Evolutionary conservation across 768 basidiomycete genomes (phyloP).

Genomic region (Rossbeevera mucosa): DNA sequence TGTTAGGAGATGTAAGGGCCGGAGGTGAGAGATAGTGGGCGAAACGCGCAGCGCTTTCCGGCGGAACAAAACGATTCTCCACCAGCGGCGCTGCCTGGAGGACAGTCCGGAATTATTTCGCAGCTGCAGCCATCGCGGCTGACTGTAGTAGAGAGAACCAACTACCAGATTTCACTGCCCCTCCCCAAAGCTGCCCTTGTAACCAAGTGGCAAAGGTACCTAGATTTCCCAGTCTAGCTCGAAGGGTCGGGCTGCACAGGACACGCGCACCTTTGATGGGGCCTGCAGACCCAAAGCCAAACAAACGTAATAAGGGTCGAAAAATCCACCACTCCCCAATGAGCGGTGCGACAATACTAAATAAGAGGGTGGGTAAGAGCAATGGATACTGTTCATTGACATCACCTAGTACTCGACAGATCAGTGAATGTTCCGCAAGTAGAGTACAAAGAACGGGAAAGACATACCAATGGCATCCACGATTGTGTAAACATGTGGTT

Average conservation of each 20-base stretch:
- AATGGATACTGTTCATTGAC: slow-evolving; percentile 11
- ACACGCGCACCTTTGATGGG: slow-evolving; percentile 9
- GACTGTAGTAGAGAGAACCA: slow-evolving; percentile 16
- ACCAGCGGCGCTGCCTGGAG: background rate
- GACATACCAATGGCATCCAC: slow-evolving; percentile 8
- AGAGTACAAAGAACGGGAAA: background rate
- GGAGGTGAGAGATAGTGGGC: too few relatives aligned
- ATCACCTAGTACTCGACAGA: slow-evolving; percentile 2
- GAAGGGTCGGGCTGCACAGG: fast-evolving
- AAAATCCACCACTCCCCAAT: slow-evolving; percentile 13
- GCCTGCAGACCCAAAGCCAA: slow-evolving; percentile 16
- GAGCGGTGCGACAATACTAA: slow-evolving; percentile 1
- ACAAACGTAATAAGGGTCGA: background rate
- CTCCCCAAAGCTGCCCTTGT: slow-evolving; percentile 7
- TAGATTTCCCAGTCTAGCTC: background rate
- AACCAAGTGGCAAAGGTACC: slow-evolving; percentile 12
- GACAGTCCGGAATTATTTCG: background rate
- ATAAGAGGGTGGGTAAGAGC: slow-evolving; percentile 4
- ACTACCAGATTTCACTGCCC: background rate
- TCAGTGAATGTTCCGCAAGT: background rate
- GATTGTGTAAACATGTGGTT: slow-evolving; percentile 6
- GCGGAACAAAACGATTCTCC: too few relatives aligned
- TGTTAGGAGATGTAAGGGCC: too few relatives aligned
- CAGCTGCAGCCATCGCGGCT: slow-evolving; percentile 6
- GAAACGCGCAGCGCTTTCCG: too few relatives aligned